Evolutionary conservation across 768 basidiomycete genomes (phyloP).

Genomic region (Lyophyllum atratum): DNA sequence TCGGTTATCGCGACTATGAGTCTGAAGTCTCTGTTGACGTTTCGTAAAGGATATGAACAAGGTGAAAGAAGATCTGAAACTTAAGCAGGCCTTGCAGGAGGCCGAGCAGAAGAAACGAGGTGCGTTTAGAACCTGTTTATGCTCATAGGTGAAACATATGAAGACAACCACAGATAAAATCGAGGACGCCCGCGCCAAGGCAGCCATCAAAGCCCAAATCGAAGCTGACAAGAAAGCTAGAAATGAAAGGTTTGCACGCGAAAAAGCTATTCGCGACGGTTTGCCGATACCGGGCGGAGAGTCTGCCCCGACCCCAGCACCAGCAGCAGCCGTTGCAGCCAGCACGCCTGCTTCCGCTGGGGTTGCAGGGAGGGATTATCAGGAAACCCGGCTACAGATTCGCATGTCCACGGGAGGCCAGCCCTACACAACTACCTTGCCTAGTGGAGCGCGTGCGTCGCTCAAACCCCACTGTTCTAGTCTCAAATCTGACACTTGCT

Average conservation of each 20-base stretch:
- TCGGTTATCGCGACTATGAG: conserved; percentile 23
- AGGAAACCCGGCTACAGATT: conserved; percentile 89
- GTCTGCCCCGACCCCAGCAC: conserved; percentile 24
- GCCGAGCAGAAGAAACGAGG: conserved; percentile 81
- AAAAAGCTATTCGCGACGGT: conserved; percentile 91
- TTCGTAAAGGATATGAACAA: conserved; percentile 63
- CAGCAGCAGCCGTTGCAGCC: conserved; percentile 26
- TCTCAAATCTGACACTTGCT: background rate
- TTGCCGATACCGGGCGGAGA: conserved; percentile 37
- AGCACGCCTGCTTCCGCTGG: conserved; percentile 38
- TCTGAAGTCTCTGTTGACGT: background rate
- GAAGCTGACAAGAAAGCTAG: conserved; percentile 91
- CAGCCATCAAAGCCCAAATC: conserved; percentile 90
- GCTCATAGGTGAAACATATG: background rate
- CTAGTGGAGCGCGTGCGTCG: conserved; percentile 76
- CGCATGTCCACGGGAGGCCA: conserved; percentile 79
- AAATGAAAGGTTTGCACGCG: conserved; percentile 84
- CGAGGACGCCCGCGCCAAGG: conserved; percentile 83
- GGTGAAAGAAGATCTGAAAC: conserved; percentile 73
- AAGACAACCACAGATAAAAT: conserved; percentile 69
- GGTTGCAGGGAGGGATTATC: conserved; percentile 73
- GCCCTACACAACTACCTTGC: conserved; percentile 77
- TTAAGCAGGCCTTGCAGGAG: conserved; percentile 82
- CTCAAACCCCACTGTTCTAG: background rate
- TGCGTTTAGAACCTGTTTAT: conserved; percentile 27